Base-by-base conservation (phyloP, 2,329 filamentous ascomycete genomes). In the Massarina eburnea region DNA sequence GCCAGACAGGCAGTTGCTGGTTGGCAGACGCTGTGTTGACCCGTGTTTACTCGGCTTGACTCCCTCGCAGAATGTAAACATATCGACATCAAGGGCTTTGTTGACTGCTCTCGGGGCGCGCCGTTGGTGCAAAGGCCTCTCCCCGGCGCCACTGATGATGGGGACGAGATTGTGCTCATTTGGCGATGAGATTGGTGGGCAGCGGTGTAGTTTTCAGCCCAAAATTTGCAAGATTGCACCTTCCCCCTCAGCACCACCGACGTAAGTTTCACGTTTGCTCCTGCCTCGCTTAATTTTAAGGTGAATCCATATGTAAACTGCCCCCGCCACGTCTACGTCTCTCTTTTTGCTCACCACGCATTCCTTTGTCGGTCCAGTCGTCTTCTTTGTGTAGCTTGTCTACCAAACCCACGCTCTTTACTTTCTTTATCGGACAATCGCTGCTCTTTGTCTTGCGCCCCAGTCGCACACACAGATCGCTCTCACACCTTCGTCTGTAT, bases 381-480 rank as follows among this genome's bases (percentile, higher is more conserved):
- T 30, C 21, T 39, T 40, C 54, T 50, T 54, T 47, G 43, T 51
- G 44, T 53, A 56, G 49, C 54, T 57, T 55, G 52, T 46, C 51
- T 58, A 41, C 54, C 53, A 44, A 47, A 44, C 50, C 52, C 54
- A 66, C 58, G 22, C 47, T 62, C 60, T 46, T 61, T 64, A 48
- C 54, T 32, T 44, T 46, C 40, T 46, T 56, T 52, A 45, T 51
- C 39, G 49, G 48, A 52, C 33, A 39, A 41, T 45, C 36, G 45
- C 52, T 53, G 35, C 51, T 59, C 55, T 43, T 57, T 53, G 50
- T 58, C 37, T 37, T 48, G 49, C 49, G 50, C 51, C 49, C 38
- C 35, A 45, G 52, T 55, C 50, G 55, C 52, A 52, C 41, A 46
- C 43, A 17, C 24, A n/a, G 35, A 34, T 24, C 33, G 37, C 39